A percentile compares a stretch with the other conserved stretches of the same genome.
These are phyloP conservation scores for Lactarius evosmus DNA, from an alignment of 768 basidiomycete genomes.

Conservation along the genomic window DNA sequence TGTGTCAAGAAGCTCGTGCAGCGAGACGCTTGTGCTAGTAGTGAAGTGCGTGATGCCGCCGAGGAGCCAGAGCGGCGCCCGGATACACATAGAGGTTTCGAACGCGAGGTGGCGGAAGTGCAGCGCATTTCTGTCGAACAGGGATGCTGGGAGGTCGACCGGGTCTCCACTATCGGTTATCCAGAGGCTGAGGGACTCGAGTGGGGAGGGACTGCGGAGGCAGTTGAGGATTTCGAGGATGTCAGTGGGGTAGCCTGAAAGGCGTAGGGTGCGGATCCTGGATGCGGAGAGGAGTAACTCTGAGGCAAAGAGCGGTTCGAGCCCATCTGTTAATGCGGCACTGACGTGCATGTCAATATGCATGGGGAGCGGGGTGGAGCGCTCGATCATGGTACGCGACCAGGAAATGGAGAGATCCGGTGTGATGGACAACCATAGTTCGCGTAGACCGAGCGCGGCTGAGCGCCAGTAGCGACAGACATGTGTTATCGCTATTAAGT, in stretches of 20 bases:
- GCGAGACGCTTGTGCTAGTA: background rate
- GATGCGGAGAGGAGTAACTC: constrained; percentile 18
- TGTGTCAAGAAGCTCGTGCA: background rate
- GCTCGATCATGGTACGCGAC: constrained; percentile 20
- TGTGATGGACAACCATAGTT: constrained; percentile 20
- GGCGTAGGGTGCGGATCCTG: constrained; percentile 13
- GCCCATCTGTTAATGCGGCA: background rate
- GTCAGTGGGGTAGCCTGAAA: constrained; percentile 3
- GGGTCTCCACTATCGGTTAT: background rate
- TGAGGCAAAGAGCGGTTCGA: constrained; percentile 14
- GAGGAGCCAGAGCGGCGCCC: constrained; percentile 18
- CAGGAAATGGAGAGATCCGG: constrained; percentile 11
- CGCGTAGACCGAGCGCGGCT: constrained; percentile 16
- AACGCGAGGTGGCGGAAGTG: constrained; percentile 13
- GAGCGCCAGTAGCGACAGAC: constrained; percentile 21
- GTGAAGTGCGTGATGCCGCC: constrained; percentile 14
- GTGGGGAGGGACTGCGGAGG: constrained; percentile 15
- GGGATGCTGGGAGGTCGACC: constrained; percentile 1
- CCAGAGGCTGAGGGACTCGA: constrained; percentile 7
- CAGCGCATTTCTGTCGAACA: constrained; percentile 7
- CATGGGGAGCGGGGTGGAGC: constrained; percentile 16
- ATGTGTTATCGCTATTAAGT: constrained; percentile 12
- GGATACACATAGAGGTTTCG: background rate
- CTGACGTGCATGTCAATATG: constrained; percentile 10
- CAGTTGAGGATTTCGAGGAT: constrained; percentile 11